phyloP scores from a whole-genome alignment of 106 monocot genomes.

The Agapanthus africanus region DNA sequence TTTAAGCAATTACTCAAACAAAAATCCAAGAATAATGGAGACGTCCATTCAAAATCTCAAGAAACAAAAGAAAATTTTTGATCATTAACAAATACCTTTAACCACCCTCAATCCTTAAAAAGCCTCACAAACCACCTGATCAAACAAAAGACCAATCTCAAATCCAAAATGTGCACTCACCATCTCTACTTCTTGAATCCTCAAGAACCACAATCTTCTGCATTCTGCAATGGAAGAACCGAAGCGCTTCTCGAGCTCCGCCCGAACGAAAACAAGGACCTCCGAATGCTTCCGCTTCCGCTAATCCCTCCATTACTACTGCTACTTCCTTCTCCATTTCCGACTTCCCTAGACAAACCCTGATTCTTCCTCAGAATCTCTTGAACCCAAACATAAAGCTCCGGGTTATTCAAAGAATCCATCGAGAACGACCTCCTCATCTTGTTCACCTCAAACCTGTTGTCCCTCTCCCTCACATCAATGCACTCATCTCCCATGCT shows the following conservation, averaged over 20 bases:
- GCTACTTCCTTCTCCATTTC: constrained; percentile 7
- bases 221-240: neutral
- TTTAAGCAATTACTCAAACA: too few relatives aligned
- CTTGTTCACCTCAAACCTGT: constrained; percentile 29
- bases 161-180: too few relatives aligned
- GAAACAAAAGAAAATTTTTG: too few relatives aligned
- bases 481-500: constrained; percentile 58
- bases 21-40: too few relatives aligned
- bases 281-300: constrained; percentile 16
- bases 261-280: constrained; percentile 60
- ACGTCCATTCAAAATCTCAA: too few relatives aligned
- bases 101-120: too few relatives aligned
- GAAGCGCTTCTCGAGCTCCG: constrained; percentile 16
- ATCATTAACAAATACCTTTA: too few relatives aligned
- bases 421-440: constrained; percentile 49
- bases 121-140: too few relatives aligned
- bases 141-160: too few relatives aligned
- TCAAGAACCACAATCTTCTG: too few relatives aligned
- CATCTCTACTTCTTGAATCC: too few relatives aligned
- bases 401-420: constrained; percentile 36
- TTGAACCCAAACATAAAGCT: constrained; percentile 29
- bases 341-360: neutral
- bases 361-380: constrained; percentile 17
- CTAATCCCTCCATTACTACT: neutral
- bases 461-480: constrained; percentile 25